Base-by-base conservation (phyloP, 2,329 filamentous ascomycete genomes). In the Alternaria sp. region DNA sequence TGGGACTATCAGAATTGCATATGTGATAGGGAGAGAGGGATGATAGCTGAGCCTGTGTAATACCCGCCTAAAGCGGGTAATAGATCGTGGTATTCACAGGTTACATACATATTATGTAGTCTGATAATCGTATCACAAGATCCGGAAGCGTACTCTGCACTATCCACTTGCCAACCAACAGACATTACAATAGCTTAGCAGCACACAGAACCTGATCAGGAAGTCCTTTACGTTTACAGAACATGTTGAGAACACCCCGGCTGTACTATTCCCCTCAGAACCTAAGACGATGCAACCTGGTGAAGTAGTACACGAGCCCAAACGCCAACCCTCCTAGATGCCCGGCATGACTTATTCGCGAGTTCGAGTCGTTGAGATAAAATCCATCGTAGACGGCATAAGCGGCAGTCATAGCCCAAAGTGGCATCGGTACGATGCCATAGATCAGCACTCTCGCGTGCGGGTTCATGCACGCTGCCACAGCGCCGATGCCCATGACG, bases 311-410 rank as follows among this genome's bases (percentile, higher is more conserved):
- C 17, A 67, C 45, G 13, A 72, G 54, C 0, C 83, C 83, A 67
- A 81, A 83, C 0, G 72, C 72, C 19, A 77, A 56, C 0, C 83
- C 83, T 6, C 83, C 83, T 13, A 85, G 58, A 76, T 85, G 83
- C 8, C 81, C 83, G 17, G 78, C 73, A 73, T 85, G 83, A 5
- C 72, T 82, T 9, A 79, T 65, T 6, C 53, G 61, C 17, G 68
- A 74, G 10, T 62, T 70, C 5, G 65, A 49, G 36, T 68, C 64
- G 55, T 80, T 74, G 36, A 84, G 43, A 62, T 75, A 77, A 63
- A 77, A 83, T 2, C 76, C 70, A 69, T 84, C 83, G 36, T 78
- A 71, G 0, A 73, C 69, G 2, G 78, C 76, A 65, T 80, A 84
- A 1, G 71, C 76, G 0, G 65, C 57, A 4, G 79, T 77, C 19